Conservation (phyloP, 805 yeast genomes). For the Pichia rugopelliculosa region DNA sequence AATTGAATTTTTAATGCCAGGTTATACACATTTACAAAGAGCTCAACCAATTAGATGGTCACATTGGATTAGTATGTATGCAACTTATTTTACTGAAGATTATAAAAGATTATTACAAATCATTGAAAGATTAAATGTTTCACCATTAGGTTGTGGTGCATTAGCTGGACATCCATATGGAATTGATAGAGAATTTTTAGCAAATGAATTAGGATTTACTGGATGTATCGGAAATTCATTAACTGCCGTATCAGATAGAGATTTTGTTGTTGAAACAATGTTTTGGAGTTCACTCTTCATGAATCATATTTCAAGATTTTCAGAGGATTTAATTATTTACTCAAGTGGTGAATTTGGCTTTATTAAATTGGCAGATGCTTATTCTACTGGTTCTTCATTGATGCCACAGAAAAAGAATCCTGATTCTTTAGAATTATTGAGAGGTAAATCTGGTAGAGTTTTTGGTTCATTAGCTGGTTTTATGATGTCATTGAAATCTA, state of each 20-base stretch:
- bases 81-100: slow-evolving; percentile 90
- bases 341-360: slow-evolving; percentile 98
- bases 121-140: slow-evolving; percentile 71
- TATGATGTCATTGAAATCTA: slow-evolving; percentile 93
- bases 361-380: slow-evolving; percentile 89
- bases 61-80: slow-evolving; percentile 92
- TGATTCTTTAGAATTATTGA: slow-evolving; percentile 85
- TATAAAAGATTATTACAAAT: slow-evolving; percentile 77
- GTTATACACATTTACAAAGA: slow-evolving; percentile 96
- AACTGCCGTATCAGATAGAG: slow-evolving; percentile 97
- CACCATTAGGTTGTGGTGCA: slow-evolving; percentile 97
- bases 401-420: slow-evolving; percentile 99
- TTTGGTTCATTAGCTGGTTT: slow-evolving; percentile 94
- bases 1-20: slow-evolving; percentile 94
- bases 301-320: slow-evolving; percentile 91
- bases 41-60: slow-evolving; percentile 99
- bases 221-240: slow-evolving; percentile 92
- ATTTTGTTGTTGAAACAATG: slow-evolving; percentile 89
- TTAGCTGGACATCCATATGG: slow-evolving; percentile 99
- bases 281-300: slow-evolving; percentile 93
- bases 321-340: slow-evolving; percentile 92
- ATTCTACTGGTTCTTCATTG: slow-evolving; percentile 94
- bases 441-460: slow-evolving; percentile 97
- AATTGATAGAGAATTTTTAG: slow-evolving; percentile 89
- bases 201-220: slow-evolving; percentile 68